Evolutionary conservation across 139 green algal genomes (phyloP).

Genomic region (Trebouxia sp.): DNA sequence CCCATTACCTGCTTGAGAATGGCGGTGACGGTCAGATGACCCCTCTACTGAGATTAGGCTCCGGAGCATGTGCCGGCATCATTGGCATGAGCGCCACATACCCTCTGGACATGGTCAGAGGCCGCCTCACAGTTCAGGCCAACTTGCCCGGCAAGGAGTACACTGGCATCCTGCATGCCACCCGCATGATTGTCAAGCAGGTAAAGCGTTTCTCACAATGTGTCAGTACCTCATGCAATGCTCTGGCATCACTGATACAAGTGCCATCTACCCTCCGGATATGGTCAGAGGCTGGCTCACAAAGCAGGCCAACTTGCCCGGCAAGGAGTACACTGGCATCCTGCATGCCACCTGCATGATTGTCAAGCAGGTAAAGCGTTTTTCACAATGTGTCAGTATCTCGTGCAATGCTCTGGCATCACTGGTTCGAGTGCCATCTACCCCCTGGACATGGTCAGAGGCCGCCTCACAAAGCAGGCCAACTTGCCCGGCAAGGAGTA

Average conservation of each 20-base stretch:
- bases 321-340: slow-evolving; percentile 88
- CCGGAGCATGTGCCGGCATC: slow-evolving; percentile 89
- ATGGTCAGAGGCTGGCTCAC: slow-evolving; percentile 95
- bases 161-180: slow-evolving; percentile 88
- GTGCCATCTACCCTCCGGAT: slow-evolving; percentile 95
- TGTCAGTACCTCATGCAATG: neutral
- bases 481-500: slow-evolving; percentile 80
- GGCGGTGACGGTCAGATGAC: slow-evolving; percentile 87
- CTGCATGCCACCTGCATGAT: slow-evolving; percentile 50
- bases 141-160: slow-evolving; percentile 80
- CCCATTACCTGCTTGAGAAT: slow-evolving; percentile 62
- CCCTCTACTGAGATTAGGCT: slow-evolving; percentile 79
- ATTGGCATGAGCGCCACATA: slow-evolving; percentile 97
- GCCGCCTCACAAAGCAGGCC: slow-evolving; percentile 84
- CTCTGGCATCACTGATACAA: slow-evolving; percentile 92
- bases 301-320: slow-evolving; percentile 75
- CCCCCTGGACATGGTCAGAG: slow-evolving; percentile 49
- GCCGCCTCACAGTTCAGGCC: slow-evolving; percentile 84
- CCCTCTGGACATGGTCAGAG: slow-evolving; percentile 97
- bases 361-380: neutral
- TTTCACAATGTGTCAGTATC: neutral
- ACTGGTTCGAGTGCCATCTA: slow-evolving; percentile 87
- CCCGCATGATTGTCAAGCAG: slow-evolving; percentile 71
- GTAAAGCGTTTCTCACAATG: slow-evolving; percentile 36
- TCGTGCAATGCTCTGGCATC: neutral